Evolutionary conservation across 78 protist genomes (phyloP).

Genomic region (Thecamonas trahens): DNA sequence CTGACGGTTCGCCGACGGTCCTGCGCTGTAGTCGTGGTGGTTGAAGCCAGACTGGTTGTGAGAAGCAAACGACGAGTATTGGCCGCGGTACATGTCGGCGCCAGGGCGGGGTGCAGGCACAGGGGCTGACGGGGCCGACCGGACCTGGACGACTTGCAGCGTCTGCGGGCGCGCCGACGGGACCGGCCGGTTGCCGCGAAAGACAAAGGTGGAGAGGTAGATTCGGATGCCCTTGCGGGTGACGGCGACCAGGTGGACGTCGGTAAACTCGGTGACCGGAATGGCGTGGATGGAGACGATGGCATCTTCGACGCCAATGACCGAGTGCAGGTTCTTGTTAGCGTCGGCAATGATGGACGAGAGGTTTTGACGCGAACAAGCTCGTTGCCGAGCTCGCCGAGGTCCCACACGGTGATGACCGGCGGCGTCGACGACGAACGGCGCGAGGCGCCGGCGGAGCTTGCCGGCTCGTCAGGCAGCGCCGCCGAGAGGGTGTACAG

Average conservation of each 20-base stretch:
- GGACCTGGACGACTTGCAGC: too few relatives aligned
- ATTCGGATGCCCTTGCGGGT: neutral
- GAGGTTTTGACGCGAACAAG: neutral
- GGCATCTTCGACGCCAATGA: neutral
- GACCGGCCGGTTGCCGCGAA: too few relatives aligned
- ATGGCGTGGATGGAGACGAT: neutral
- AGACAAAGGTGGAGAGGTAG: neutral
- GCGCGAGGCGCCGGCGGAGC: neutral
- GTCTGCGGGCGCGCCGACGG: too few relatives aligned
- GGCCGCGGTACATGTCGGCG: too few relatives aligned
- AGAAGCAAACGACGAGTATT: too few relatives aligned
- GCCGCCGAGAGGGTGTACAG: slow-evolving; percentile 14
- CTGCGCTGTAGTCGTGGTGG: too few relatives aligned
- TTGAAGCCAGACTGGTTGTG: too few relatives aligned
- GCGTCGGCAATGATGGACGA: too few relatives aligned
- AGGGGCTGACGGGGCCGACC: too few relatives aligned
- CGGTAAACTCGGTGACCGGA: neutral
- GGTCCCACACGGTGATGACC: neutral
- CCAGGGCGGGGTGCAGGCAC: too few relatives aligned
- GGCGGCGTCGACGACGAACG: neutral
- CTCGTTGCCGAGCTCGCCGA: slow-evolving; percentile 3
- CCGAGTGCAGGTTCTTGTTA: neutral
- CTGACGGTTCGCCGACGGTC: too few relatives aligned
- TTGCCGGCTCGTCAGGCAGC: neutral
- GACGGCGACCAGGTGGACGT: neutral